Conservation (phyloP, 257 asterid genomes). For the Lithospermum erythrorhizon region DNA sequence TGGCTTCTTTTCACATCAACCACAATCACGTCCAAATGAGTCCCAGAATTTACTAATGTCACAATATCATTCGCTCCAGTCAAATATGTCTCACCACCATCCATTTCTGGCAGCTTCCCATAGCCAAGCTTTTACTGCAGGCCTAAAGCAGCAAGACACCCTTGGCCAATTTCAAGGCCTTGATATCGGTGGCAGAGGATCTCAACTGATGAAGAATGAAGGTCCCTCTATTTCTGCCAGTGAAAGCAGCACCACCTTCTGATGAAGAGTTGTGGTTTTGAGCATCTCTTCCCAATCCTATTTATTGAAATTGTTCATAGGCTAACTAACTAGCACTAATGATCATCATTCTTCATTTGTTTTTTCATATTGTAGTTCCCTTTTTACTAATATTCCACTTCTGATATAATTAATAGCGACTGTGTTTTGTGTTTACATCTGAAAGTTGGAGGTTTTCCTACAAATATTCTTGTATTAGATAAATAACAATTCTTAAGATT, state of each 20-base stretch:
- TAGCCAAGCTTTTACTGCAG: slow-evolving; percentile 16
- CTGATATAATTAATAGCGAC: not conserved
- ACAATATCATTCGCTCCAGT: slow-evolving; percentile 33
- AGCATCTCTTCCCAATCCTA: slow-evolving; percentile 11
- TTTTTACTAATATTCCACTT: not conserved
- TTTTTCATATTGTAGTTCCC: slow-evolving; percentile 4
- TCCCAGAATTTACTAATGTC: slow-evolving; percentile 39
- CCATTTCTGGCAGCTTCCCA: slow-evolving; percentile 14
- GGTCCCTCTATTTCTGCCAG: slow-evolving; percentile 47
- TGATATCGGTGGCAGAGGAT: slow-evolving; percentile 36
- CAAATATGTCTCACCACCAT: slow-evolving; percentile 27
- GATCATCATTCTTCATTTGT: slow-evolving; percentile 6
- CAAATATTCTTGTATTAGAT: not conserved
- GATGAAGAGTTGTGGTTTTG: slow-evolving; percentile 12
- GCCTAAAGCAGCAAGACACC: slow-evolving; percentile 31
- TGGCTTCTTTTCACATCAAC: slow-evolving; percentile 33
- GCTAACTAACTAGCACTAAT: slow-evolving; percentile 18
- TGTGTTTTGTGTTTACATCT: not conserved
- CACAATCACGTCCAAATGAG: slow-evolving; percentile 26
- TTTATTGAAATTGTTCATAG: slow-evolving; percentile 40
- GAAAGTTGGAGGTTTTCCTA: not conserved
- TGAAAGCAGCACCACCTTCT: slow-evolving; percentile 59
- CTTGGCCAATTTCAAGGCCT: slow-evolving; percentile 56
- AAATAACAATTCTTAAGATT: not conserved
- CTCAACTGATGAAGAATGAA: slow-evolving; percentile 47